Percentiles rank a stretch among this genome's conserved stretches.
Evolutionary conservation across 441 rosid species (phyloP).

Genomic region (Corymbia citriodora): DNA sequence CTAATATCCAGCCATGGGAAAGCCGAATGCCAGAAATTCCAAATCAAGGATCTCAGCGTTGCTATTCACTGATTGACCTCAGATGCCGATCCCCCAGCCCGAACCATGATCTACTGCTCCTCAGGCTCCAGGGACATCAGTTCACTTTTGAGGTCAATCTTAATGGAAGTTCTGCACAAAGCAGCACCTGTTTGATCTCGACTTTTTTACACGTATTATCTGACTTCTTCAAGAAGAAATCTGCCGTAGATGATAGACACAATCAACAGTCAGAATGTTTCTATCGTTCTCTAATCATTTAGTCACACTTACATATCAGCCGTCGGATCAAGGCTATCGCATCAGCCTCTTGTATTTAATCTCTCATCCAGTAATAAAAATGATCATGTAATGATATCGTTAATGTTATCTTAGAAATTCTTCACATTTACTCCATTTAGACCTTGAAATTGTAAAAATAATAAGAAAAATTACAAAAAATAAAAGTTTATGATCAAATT

Average conservation of each 20-base stretch:
- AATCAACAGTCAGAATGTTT: background rate
- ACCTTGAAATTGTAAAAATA: background rate
- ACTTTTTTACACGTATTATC: background rate
- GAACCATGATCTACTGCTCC: background rate
- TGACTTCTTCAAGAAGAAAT: background rate
- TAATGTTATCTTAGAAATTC: background rate
- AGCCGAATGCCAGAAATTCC: background rate
- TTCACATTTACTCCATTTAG: background rate
- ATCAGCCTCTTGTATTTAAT: background rate
- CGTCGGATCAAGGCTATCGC: background rate
- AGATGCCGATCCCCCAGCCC: background rate
- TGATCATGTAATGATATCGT: fast-evolving
- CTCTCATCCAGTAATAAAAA: background rate
- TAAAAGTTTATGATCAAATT: too few species aligned
- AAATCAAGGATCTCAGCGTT: background rate
- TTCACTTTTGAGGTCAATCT: background rate
- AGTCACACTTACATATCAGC: background rate
- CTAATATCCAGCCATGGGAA: background rate
- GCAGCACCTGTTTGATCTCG: background rate
- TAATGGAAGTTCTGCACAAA: background rate
- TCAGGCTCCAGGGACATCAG: background rate
- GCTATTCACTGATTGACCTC: background rate
- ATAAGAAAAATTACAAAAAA: background rate
- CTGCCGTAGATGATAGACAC: background rate
- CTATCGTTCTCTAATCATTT: background rate